These are phyloP conservation scores for Ailanthus altissimus DNA, from an alignment of 345 rosid species.

Conservation along the genomic window DNA sequence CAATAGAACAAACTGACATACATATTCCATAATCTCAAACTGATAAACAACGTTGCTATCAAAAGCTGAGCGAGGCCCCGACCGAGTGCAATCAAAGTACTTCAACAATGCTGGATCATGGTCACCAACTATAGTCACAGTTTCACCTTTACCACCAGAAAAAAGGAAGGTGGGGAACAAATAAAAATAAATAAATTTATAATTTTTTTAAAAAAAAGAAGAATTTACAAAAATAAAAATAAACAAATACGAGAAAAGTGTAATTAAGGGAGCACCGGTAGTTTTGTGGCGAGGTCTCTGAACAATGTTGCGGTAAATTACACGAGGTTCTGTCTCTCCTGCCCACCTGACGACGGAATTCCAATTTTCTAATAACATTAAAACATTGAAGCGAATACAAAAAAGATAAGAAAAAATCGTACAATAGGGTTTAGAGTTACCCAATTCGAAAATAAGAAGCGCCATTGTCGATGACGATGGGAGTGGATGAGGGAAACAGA, in stretches of 20 bases:
- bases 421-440: constrained; percentile 52
- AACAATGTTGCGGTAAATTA: constrained; percentile 92
- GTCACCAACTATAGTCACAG: constrained; percentile 88
- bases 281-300: constrained; percentile 96
- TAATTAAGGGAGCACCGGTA: constrained; percentile 50
- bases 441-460: constrained; percentile 96
- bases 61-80: constrained; percentile 91
- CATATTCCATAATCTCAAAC: constrained; percentile 97
- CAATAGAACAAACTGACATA: constrained; percentile 27
- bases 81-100: constrained; percentile 91
- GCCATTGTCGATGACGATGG: constrained; percentile 98
- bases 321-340: constrained; percentile 90
- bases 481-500: constrained; percentile 59
- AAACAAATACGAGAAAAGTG: neutral
- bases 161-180: neutral
- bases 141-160: constrained; percentile 61
- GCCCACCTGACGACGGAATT: constrained; percentile 69
- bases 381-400: neutral
- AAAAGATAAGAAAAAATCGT: too few species aligned
- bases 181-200: neutral
- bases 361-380: neutral
- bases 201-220: neutral
- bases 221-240: neutral
- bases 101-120: constrained; percentile 71
- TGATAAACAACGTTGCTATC: constrained; percentile 91